Base-by-base conservation (phyloP, 495 filamentous ascomycete genomes). In the Trichoderma reesei region DNA sequence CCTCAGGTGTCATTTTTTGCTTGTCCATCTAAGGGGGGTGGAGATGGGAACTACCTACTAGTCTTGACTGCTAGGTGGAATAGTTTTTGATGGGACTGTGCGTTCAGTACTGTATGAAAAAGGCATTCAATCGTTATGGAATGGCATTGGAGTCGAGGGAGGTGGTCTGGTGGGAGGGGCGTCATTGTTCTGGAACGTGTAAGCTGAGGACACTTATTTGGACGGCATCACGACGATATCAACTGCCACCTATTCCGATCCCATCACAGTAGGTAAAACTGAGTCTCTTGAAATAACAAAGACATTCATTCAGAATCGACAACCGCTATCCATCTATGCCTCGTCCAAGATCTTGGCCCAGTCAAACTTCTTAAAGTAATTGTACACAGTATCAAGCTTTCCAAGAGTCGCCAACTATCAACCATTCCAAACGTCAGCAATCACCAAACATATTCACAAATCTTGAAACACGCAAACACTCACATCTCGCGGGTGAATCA, bases 301-400 rank as follows among this genome's bases (percentile, higher is more conserved):
- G 26, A 26, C 26, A 26, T 1, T 26, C 26, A 26, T 26, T 26
- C 26, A 26, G 26, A 26, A 26, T 26, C 42, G 16, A 16, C 42
- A 46, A 46, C 42, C 5, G 13, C n/a, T 46, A 14, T 1, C n/a
- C 13, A 2, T 46, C 16, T 14, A 46, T 14, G 42, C 16, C 16
- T 5, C 11, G 5, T 20, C 54, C 38, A 68, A 38, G 37, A 69
- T 34, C 20, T 59, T 65, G 48, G 63, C 63, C 70, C 70, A 77
- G 64, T 76, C 72, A 66, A 69, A 60, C 63, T 65, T 65, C 67
- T 68, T 65, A 41, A 75, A 66, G 63, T 69, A 78, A 26, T 74
- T 70, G 56, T 69, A 69, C 59, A 71, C 62, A 6, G 63, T 69
- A 11, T 70, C 73, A 37, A 72, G 38, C 39, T 63, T 48, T 42